These are phyloP conservation scores for Mayamaea pseudoterrestris DNA, from an alignment of 108 stramenopile species.

Conservation along the genomic window DNA sequence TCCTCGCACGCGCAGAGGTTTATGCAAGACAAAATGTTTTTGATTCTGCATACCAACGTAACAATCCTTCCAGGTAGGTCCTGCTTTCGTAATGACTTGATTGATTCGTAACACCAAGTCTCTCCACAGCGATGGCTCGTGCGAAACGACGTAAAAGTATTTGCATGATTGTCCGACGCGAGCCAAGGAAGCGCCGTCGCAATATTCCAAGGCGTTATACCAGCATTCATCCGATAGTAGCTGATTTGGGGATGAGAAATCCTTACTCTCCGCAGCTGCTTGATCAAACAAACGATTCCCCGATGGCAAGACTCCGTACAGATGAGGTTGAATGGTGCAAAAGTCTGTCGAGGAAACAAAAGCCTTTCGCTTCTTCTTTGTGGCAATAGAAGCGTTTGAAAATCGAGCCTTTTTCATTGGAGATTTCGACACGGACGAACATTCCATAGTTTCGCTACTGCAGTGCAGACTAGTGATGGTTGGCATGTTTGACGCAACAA, in stretches of 20 bases:
- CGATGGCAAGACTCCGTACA: conserved; percentile 60
- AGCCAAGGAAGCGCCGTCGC: conserved; percentile 33
- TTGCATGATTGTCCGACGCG: conserved; percentile 30
- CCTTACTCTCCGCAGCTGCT: background rate
- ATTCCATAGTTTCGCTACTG: too few species aligned
- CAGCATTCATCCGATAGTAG: conserved; percentile 42
- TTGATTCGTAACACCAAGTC: conserved; percentile 43
- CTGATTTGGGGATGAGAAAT: background rate
- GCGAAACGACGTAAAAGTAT: conserved; percentile 65
- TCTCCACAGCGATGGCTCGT: conserved; percentile 79
- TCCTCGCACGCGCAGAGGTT: conserved; percentile 54
- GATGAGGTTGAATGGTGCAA: too few species aligned
- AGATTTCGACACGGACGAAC: too few species aligned
- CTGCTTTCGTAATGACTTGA: conserved; percentile 11
- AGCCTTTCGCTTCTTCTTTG: too few species aligned
- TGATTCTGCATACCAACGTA: too few species aligned
- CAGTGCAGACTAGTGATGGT: too few species aligned
- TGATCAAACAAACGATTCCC: conserved; percentile 57
- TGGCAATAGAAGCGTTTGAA: too few species aligned
- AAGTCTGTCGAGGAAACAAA: too few species aligned
- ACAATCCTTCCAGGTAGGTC: conserved; percentile 42
- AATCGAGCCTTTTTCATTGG: too few species aligned
- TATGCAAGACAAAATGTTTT: conserved; percentile 17
- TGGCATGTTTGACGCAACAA: too few species aligned
- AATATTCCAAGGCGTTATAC: conserved; percentile 36